A percentile compares a stretch with the other conserved stretches of the same genome.
phyloP scores from a whole-genome alignment of 2,329 filamentous ascomycete species.

The Dendrostoma leiphaemia region DNA sequence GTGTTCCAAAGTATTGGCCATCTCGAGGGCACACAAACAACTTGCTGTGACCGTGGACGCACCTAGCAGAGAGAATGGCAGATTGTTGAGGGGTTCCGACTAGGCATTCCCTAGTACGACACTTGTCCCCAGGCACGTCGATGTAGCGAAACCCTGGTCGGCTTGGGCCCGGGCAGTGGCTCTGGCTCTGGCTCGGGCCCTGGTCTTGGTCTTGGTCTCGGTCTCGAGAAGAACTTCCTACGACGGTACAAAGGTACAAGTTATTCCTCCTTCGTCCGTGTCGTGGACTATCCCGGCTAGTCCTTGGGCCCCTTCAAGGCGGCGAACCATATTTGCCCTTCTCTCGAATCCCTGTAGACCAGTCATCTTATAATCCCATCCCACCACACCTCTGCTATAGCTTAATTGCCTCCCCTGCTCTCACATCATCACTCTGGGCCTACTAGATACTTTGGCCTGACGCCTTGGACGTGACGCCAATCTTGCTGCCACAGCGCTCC shows the following conservation, averaged over 20 bases:
- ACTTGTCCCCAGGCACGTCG: neutral
- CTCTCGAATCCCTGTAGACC: slow-evolving; percentile 1
- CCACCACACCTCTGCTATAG: slow-evolving; percentile 12
- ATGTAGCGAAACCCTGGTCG: neutral
- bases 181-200: neutral
- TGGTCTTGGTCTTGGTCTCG: slow-evolving; percentile 3
- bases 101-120: slow-evolving; percentile 14
- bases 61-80: neutral
- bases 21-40: slow-evolving; percentile 16
- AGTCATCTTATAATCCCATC: slow-evolving; percentile 5
- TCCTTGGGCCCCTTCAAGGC: slow-evolving; percentile 4
- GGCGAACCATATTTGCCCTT: slow-evolving; percentile 12
- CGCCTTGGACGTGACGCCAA: slow-evolving; percentile 5
- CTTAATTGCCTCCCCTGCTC: slow-evolving; percentile 9
- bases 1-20: slow-evolving; percentile 3
- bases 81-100: slow-evolving; percentile 3
- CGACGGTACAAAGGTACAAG: too few relatives aligned
- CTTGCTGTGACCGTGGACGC: neutral
- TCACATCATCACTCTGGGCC: slow-evolving; percentile 8
- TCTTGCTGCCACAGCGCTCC: slow-evolving; percentile 5
- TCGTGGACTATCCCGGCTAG: slow-evolving; percentile 15
- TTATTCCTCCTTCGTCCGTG: slow-evolving; percentile 7
- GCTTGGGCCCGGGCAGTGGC: too few relatives aligned
- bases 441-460: slow-evolving; percentile 1
- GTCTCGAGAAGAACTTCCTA: neutral